Conservation (phyloP, 352 stramenopile species). For the Globisporangium heterothallicum region DNA sequence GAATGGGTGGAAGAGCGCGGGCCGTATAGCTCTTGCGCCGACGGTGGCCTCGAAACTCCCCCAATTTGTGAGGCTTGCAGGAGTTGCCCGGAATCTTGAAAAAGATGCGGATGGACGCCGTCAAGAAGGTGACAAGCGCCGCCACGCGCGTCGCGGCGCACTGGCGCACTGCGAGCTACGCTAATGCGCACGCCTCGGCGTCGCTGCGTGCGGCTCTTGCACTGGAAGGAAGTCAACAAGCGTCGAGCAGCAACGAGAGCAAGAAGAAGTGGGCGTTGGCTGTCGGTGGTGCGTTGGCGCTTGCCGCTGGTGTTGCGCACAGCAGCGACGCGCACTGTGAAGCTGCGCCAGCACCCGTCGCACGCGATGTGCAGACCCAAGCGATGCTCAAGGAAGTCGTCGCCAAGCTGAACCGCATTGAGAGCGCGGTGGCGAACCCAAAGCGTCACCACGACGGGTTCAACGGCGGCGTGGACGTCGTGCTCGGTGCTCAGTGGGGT, state of each 20-base stretch:
- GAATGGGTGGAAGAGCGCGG: no score
- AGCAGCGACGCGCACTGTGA: constrained; percentile 24
- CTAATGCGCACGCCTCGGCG: constrained; percentile 21
- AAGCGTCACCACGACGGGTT: constrained; percentile 61
- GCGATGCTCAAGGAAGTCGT: constrained; percentile 80
- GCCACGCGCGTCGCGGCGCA: constrained; percentile 37
- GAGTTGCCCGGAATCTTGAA: constrained; percentile 21
- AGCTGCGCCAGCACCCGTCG: constrained; percentile 19
- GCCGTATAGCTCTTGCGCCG: no score
- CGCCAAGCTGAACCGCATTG: constrained; percentile 83
- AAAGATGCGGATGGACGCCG: constrained; percentile 52
- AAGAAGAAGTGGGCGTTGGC: constrained; percentile 17
- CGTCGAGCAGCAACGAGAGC: constrained; percentile 14
- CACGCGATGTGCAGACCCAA: constrained; percentile 46
- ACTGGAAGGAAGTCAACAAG: constrained; percentile 35
- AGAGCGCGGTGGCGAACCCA: constrained; percentile 81
- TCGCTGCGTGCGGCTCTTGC: constrained; percentile 40
- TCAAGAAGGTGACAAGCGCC: constrained; percentile 31
- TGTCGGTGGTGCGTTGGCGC: constrained; percentile 25
- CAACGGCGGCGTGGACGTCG: constrained; percentile 83
- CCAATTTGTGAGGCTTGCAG: not conserved
- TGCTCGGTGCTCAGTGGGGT: constrained; percentile 98
- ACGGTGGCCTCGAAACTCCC: no score
- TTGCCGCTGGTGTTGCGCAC: constrained; percentile 12
- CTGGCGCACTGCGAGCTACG: constrained; percentile 22